Evolutionary conservation across 108 stramenopile species (phyloP).

Genomic region (Nannochloropsis salina): DNA sequence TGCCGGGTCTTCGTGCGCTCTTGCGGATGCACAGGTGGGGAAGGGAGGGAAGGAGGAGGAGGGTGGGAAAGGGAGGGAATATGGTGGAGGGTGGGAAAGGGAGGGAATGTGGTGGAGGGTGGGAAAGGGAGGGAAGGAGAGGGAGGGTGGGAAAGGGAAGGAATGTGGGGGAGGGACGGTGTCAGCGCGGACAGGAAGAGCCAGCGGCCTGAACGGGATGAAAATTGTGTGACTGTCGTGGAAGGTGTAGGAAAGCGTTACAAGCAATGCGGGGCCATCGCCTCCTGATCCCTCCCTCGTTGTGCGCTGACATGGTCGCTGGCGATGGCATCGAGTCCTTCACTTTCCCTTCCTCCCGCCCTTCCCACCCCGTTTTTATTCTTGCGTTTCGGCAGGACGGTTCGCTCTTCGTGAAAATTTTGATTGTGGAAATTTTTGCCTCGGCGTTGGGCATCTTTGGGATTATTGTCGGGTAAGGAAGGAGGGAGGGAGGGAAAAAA

Average conservation of each 20-base stretch:
- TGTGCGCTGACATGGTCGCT: not conserved
- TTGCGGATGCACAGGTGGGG: constrained; percentile 87
- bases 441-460: constrained; percentile 98
- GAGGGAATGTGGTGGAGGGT: too few species aligned
- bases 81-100: not conserved
- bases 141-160: not conserved
- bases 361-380: not conserved
- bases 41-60: not conserved
- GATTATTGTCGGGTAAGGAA: constrained; percentile 86
- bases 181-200: too few species aligned
- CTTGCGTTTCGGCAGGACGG: constrained; percentile 54
- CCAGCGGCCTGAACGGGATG: not conserved
- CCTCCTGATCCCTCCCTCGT: not conserved
- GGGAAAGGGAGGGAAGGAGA: not conserved
- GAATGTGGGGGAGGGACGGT: too few species aligned
- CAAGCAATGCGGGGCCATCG: not conserved
- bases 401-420: constrained; percentile 95
- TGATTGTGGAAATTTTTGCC: constrained; percentile 99
- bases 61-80: not conserved
- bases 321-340: not conserved
- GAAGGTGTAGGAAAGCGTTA: not conserved
- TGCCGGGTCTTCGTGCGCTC: constrained; percentile 89
- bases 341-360: not conserved
- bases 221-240: not conserved
- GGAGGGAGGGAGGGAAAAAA: not conserved